Evolutionary conservation across 2,329 filamentous ascomycete genomes (phyloP), one percentile per base, ranked within the genome.

Genomic region (Fusarium robinianum): DNA sequence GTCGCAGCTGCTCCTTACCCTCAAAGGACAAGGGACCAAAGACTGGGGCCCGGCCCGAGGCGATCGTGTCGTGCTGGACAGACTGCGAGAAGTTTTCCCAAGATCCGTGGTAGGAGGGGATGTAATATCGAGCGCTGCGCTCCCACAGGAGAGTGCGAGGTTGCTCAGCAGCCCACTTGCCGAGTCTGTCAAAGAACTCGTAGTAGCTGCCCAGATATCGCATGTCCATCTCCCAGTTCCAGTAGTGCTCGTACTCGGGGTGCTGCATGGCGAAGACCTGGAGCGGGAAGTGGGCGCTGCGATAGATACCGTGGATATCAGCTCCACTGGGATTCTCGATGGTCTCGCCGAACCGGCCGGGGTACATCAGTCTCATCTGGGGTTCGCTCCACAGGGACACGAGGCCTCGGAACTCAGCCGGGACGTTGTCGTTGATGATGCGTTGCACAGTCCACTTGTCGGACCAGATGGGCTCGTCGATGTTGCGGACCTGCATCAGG

Each of bases 371-470:
- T 43, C 78, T 77, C 87, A 95, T 92, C 67, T 92, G 88, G 38
- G 81, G 77, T 66, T 94, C 88, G 3, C 88, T 90, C 90, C 90
- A 95, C 5, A 95, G 73, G 0, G 86, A 89, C 30, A 85, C 87
- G 66, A 95, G 80, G 48, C 84, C 81, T 63, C 85, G 87, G 67
- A 95, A 95, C 62, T 92, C 88, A 47, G 79, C 74, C 1, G 88
- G 75, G 58, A 87, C 68, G 59, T 85, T 76, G 61, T 79, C 71
- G 63, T 82, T 77, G 62, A 95, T 73, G 60, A 92, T 80, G 11
- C 79, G 76, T 56, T 90, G 79, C 46, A 90, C 88, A 0, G 83
- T 85, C 21, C 79, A 76, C 12, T 87, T 81, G 59, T 94, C 88
- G 1, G 88, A 82, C 87, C 87, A 95, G 55, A 95, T 89, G 30